A percentile compares a stretch with the other conserved stretches of the same genome.
These are phyloP conservation scores for Monascus purpureus DNA, from an alignment of 495 filamentous ascomycete genomes.

Conservation along the genomic window DNA sequence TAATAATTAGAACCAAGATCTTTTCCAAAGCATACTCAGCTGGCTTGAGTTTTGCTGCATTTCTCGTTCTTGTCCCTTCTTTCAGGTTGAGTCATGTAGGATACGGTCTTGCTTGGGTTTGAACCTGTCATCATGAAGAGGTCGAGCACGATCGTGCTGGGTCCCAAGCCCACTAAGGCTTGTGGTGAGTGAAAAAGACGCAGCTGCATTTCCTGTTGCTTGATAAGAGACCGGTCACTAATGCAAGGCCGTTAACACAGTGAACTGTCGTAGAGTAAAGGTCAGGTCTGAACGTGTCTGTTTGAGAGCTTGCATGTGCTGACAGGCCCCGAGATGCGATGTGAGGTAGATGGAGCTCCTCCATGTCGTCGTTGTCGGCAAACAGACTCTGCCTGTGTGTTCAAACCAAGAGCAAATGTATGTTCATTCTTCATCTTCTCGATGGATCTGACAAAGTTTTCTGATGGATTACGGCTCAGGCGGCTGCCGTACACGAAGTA, in stretches of 20 bases:
- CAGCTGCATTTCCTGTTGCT: too few relatives aligned
- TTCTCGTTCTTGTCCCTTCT: too few relatives aligned
- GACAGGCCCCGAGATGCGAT: conserved; percentile 19
- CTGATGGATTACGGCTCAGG: conserved; percentile 7
- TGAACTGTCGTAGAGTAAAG: conserved; percentile 28
- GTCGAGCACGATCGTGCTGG: conserved; percentile 7
- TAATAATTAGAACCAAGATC: too few relatives aligned
- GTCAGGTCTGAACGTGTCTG: conserved; percentile 3
- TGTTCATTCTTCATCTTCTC: background rate
- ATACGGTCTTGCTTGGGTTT: too few relatives aligned
- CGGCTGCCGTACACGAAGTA: conserved; percentile 16
- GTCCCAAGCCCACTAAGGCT: conserved; percentile 26
- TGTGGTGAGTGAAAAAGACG: conserved; percentile 28
- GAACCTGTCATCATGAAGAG: conserved; percentile 10
- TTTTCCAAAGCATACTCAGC: too few relatives aligned
- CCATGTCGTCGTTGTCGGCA: conserved; percentile 23
- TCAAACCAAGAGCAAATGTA: conserved; percentile 29
- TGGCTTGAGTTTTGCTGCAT: too few relatives aligned
- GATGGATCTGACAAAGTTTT: background rate
- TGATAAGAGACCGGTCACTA: background rate
- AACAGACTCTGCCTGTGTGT: conserved; percentile 20
- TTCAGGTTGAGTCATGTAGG: too few relatives aligned
- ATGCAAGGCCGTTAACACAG: conserved; percentile 10
- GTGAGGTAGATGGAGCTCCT: conserved; percentile 22
- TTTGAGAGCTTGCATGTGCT: background rate